These are phyloP conservation scores for Trametes hirsuta DNA, from an alignment of 1,284 basidiomycete species.

Conservation along the genomic window DNA sequence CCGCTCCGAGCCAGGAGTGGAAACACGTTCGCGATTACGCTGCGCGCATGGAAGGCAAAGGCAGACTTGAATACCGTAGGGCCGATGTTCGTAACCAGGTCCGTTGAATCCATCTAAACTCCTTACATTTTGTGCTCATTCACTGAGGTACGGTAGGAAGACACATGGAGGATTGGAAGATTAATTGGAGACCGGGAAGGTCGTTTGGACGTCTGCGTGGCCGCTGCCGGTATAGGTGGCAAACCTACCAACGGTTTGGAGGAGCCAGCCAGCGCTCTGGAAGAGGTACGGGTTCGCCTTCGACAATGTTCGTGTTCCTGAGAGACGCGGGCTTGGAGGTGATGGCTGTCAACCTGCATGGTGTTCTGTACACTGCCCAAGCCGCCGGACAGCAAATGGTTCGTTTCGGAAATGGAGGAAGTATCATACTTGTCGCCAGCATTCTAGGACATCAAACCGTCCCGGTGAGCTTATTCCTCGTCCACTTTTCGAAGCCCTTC, in stretches of 20 bases:
- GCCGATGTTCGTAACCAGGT: not conserved
- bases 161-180: slow-evolving; percentile 57
- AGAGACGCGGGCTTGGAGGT: slow-evolving; percentile 46
- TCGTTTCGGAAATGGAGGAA: slow-evolving; percentile 68
- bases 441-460: slow-evolving; percentile 87
- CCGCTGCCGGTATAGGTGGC: slow-evolving; percentile 60
- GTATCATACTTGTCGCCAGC: slow-evolving; percentile 82
- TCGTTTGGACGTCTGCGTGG: slow-evolving; percentile 75
- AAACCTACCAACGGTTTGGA: slow-evolving; percentile 65
- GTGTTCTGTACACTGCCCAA: slow-evolving; percentile 78
- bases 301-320: too few species aligned
- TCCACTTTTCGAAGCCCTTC: slow-evolving; percentile 32
- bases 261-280: slow-evolving; percentile 68
- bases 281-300: slow-evolving; percentile 46
- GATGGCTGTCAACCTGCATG: slow-evolving; percentile 74
- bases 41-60: not conserved
- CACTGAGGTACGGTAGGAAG: slow-evolving; percentile 24
- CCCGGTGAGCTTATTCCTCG: slow-evolving; percentile 47
- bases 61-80: not conserved
- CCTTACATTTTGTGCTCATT: not conserved
- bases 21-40: not conserved
- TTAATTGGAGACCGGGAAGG: slow-evolving; percentile 66
- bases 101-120: not conserved
- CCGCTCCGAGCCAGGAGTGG: not conserved
- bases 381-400: slow-evolving; percentile 79